phyloP scores from a whole-genome alignment of 2,329 filamentous ascomycete species.

The Aspergillus persii region DNA sequence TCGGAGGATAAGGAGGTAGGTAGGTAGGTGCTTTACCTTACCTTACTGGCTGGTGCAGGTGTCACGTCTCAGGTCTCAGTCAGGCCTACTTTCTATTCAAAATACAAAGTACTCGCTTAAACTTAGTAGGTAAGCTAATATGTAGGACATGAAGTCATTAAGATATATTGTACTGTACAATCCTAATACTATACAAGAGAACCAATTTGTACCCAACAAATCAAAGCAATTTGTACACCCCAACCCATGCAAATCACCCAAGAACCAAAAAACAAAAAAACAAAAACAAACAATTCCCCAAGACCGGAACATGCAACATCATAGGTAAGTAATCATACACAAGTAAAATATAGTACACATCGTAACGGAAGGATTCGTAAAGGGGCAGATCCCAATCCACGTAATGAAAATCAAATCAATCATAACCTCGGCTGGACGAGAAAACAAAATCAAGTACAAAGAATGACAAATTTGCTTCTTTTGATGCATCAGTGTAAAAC shows the following conservation, averaged over 20 bases:
- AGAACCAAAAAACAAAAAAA: background rate
- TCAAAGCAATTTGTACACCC: constrained; percentile 10
- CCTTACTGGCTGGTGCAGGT: no score
- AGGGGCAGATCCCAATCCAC: constrained; percentile 5
- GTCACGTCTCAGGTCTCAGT: no score
- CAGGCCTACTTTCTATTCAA: no score
- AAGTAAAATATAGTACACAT: constrained; percentile 20
- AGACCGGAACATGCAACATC: constrained; percentile 12
- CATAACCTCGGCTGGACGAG: background rate
- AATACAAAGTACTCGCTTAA: no score
- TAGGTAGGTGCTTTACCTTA: no score
- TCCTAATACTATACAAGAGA: constrained; percentile 9
- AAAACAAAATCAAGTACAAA: background rate
- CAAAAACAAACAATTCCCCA: background rate
- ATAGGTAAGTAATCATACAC: constrained; percentile 11
- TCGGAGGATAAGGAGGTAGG: no score
- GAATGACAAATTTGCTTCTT: constrained; percentile 12
- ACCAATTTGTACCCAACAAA: background rate
- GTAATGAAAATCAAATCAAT: background rate
- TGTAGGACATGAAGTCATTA: background rate
- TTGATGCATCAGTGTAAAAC: constrained; percentile 11
- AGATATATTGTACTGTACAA: background rate
- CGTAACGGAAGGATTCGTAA: constrained; percentile 14
- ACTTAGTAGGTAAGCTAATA: no score
- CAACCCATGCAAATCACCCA: constrained; percentile 14